Evolutionary conservation across 2,329 filamentous ascomycete genomes (phyloP).

Genomic region (Xylaria sp.): DNA sequence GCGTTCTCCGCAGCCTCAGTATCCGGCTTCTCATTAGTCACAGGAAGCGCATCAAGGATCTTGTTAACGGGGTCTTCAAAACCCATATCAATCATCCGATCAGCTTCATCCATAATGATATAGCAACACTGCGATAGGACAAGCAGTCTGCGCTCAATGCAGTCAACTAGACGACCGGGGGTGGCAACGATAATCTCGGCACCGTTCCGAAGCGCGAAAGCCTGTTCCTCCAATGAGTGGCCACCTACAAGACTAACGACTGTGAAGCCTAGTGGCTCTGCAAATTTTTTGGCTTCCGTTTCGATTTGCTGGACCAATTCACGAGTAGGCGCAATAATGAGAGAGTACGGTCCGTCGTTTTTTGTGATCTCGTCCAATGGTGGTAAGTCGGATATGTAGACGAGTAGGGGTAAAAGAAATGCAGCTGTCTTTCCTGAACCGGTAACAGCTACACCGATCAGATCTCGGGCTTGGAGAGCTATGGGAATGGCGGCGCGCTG

Average conservation of each 20-base stretch:
- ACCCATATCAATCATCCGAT: constrained; percentile 98
- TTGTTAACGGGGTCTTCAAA: constrained; percentile 98
- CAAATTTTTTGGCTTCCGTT: constrained; percentile 91
- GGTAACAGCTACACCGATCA: constrained; percentile 98
- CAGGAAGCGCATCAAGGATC: constrained; percentile 93
- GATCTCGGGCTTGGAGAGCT: constrained; percentile 87
- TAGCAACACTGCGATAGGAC: constrained; percentile 98
- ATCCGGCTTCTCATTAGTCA: constrained; percentile 94
- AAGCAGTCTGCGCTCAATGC: constrained; percentile 90
- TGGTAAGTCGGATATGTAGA: constrained; percentile 93
- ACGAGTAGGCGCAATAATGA: constrained; percentile 95
- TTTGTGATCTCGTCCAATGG: constrained; percentile 86
- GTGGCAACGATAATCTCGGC: constrained; percentile 99
- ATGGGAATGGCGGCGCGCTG: constrained; percentile 96
- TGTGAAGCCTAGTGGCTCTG: constrained; percentile 87
- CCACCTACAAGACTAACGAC: constrained; percentile 98
- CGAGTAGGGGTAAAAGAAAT: constrained; percentile 89
- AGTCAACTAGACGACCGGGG: constrained; percentile 95
- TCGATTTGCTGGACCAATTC: constrained; percentile 99
- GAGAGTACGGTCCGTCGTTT: constrained; percentile 96
- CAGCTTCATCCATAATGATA: constrained; percentile 99
- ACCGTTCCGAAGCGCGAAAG: constrained; percentile 87
- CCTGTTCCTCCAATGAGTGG: constrained; percentile 93
- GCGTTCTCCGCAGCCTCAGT: constrained; percentile 90
- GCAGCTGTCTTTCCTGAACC: constrained; percentile 98